Base-by-base conservation (phyloP, 139 green algal genomes). In the Spirogloea muscicola region DNA sequence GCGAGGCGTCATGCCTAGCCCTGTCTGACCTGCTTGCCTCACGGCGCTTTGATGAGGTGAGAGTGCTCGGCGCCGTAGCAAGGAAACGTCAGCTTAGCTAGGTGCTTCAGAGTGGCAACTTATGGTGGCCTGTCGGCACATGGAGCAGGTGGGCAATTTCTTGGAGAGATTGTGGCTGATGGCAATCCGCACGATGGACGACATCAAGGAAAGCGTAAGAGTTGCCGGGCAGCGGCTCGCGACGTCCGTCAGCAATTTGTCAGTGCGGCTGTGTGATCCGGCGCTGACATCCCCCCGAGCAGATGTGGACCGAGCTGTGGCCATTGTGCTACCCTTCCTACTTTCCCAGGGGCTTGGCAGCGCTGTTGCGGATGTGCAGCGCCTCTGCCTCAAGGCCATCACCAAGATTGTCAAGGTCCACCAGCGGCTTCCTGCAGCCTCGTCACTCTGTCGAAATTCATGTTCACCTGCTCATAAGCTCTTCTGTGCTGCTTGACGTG, bases 1-100 rank as follows among this genome's bases (percentile, higher is more conserved):
- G 93, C 1, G 90, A 98, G 87, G 84, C 90, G 9, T 78, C 86
- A 0, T 86, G 74, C 63, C 51, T 79, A 0, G 91, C 88, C 1
- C 58, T 91, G 34, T 67, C 81, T 10, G 93, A 97, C 65, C 78
- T 96, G 49, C 72, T 97, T 9, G 86, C 89, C 72, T 90, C 87
- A 1, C 59, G 79, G 10, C 42, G 57, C 29, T 16, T 48, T 76
- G 27, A 36, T 5, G 72, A 64, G 67, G n/a, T n/a, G n/a, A n/a
- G n/a, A n/a, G n/a, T n/a, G n/a, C n/a, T n/a, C n/a, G n/a, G n/a
- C n/a, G n/a, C n/a, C n/a, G n/a, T n/a, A n/a, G n/a, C n/a, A n/a
- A n/a, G n/a, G n/a, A n/a, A n/a, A n/a, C n/a, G n/a, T n/a, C n/a
- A n/a, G n/a, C n/a, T n/a, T n/a, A n/a, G n/a, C n/a, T n/a, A n/a